Evolutionary conservation across 2,329 filamentous ascomycete genomes (phyloP).

Genomic region (Aspergillus latus): DNA sequence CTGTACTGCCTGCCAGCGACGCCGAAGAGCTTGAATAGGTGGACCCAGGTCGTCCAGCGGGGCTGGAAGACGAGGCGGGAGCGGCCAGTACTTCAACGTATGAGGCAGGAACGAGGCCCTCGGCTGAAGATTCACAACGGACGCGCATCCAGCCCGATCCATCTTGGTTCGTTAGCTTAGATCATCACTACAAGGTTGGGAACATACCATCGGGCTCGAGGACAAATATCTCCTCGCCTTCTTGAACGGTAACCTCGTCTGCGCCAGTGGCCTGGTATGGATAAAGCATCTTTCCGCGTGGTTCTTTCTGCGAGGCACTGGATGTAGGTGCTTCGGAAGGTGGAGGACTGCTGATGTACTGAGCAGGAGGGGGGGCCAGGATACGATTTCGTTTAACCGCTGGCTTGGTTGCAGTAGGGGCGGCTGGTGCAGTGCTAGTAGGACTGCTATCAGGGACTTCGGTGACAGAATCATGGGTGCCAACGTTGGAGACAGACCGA

Average conservation of each 20-base stretch:
- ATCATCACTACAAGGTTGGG: neutral
- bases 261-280: constrained; percentile 75
- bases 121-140: constrained; percentile 57
- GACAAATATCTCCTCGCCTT: constrained; percentile 74
- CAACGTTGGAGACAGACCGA: constrained; percentile 68
- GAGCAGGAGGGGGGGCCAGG: constrained; percentile 80
- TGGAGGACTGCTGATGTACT: constrained; percentile 71
- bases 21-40: constrained; percentile 76
- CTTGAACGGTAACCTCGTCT: constrained; percentile 77
- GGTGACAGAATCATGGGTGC: constrained; percentile 52
- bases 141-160: constrained; percentile 91
- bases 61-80: constrained; percentile 38
- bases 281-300: constrained; percentile 86
- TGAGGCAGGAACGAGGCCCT: constrained; percentile 82
- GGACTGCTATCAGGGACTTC: constrained; percentile 38
- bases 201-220: constrained; percentile 76
- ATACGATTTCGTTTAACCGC: constrained; percentile 64
- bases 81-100: constrained; percentile 71
- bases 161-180: constrained; percentile 57
- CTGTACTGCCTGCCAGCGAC: constrained; percentile 59
- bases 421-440: neutral
- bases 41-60: constrained; percentile 64
- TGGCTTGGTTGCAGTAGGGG: constrained; percentile 28
- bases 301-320: constrained; percentile 46
- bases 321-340: constrained; percentile 39